A percentile compares a stretch with the other conserved stretches of the same genome.
Evolutionary conservation across 164 flowering plant genomes (phyloP).

Genomic region (Cinnamomum micranthum): DNA sequence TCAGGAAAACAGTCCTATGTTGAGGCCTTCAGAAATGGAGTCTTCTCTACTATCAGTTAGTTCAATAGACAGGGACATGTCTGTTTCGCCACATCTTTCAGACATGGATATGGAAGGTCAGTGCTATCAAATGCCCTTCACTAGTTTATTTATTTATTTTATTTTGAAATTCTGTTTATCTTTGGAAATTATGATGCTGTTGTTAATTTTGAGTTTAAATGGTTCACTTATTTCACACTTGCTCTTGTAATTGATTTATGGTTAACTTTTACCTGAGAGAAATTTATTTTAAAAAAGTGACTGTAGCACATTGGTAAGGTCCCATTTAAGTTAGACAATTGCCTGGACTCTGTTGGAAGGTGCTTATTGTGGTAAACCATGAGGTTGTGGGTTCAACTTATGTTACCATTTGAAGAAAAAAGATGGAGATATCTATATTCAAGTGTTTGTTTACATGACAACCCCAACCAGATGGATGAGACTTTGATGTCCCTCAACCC

Average conservation of each 20-base stretch:
- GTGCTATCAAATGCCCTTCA: conserved; percentile 8
- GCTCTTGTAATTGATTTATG: not conserved
- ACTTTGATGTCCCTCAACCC: not conserved
- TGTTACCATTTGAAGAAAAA: not conserved
- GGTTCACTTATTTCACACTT: not conserved
- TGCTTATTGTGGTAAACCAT: not conserved
- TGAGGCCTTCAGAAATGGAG: conserved; percentile 16
- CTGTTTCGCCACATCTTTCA: conserved; percentile 52
- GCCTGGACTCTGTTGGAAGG: not conserved
- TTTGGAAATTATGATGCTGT: not conserved
- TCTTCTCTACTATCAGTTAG: conserved; percentile 12
- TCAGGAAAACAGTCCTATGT: conserved; percentile 8
- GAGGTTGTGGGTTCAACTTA: not conserved
- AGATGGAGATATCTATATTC: not conserved
- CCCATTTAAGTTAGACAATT: not conserved
- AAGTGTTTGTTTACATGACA: not conserved
- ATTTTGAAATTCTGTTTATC: too few species aligned
- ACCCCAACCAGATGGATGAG: not conserved
- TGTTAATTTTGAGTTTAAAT: not conserved
- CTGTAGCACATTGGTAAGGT: too few species aligned
- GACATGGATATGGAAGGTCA: conserved; percentile 97
- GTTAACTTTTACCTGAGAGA: too few species aligned
- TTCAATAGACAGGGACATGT: conserved; percentile 18
- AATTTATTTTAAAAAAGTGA: too few species aligned
- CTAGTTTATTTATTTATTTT: not conserved